A percentile compares a stretch with the other conserved stretches of the same genome.
These are phyloP conservation scores for Forsythia viridissima DNA, from an alignment of 257 asterid genomes.

Conservation along the genomic window DNA sequence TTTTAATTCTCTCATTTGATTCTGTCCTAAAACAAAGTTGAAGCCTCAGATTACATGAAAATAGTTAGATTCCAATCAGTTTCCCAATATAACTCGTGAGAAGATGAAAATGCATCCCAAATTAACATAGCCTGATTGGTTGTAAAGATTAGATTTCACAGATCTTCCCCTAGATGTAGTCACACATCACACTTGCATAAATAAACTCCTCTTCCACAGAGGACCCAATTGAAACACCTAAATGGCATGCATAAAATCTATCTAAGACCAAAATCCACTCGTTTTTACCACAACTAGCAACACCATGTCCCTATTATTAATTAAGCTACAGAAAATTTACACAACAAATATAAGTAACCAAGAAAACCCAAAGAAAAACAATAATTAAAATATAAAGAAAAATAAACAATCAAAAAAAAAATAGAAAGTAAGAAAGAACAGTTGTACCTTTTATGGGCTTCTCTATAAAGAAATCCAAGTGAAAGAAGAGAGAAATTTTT, in stretches of 20 bases:
- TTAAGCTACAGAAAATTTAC: background rate
- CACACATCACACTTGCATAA: background rate
- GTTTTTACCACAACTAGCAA: background rate
- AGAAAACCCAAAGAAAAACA: background rate
- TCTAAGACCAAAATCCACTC: background rate
- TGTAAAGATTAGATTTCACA: too few relatives aligned
- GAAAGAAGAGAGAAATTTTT: constrained; percentile 33
- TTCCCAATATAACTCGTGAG: background rate
- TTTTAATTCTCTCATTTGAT: background rate
- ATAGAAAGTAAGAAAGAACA: background rate
- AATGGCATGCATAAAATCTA: background rate
- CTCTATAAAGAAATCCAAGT: constrained; percentile 11
- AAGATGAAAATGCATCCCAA: background rate
- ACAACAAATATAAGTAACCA: background rate
- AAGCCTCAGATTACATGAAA: background rate
- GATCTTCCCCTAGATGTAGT: too few relatives aligned
- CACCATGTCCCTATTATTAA: background rate
- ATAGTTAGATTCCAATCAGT: background rate
- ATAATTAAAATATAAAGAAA: background rate
- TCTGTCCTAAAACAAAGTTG: background rate
- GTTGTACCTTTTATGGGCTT: constrained; percentile 29
- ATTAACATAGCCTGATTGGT: background rate
- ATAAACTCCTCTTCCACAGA: background rate
- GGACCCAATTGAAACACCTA: background rate
- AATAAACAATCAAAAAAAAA: background rate